A percentile compares a stretch with the other conserved stretches of the same genome.
phyloP scores from a whole-genome alignment of 345 rosid species.

The Xanthoceras sorbifolium region DNA sequence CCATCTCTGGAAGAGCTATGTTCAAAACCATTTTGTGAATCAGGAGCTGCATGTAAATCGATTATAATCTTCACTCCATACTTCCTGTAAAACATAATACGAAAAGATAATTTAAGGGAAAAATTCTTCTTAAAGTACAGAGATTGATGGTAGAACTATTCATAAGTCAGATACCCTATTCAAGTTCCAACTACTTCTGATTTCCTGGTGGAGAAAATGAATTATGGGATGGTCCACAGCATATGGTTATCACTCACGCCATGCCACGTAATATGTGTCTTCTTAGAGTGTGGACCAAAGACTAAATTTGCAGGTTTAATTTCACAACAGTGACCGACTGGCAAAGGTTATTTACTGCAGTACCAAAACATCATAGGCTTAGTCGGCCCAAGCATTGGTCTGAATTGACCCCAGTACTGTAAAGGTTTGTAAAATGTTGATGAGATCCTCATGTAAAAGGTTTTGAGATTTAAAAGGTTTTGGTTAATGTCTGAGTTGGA shows the following conservation, averaged over 20 bases:
- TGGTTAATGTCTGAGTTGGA: not conserved
- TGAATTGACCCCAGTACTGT: no score
- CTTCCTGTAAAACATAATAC: conserved; percentile 34
- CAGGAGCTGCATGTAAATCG: conserved; percentile 70
- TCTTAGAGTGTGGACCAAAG: not conserved
- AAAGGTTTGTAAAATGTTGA: no score
- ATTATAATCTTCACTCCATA: conserved; percentile 46
- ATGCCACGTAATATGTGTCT: not conserved
- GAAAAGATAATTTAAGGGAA: not conserved
- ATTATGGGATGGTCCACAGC: no score
- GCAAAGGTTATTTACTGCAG: not conserved
- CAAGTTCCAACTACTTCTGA: not conserved
- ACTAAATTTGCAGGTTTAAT: not conserved
- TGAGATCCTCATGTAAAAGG: no score
- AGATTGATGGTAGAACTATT: conserved; percentile 5
- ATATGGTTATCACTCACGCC: no score
- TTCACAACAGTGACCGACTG: not conserved
- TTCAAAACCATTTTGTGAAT: conserved; percentile 59
- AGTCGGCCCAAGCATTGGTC: no score
- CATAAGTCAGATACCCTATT: not conserved
- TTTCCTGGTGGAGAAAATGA: not conserved
- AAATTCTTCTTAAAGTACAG: not conserved
- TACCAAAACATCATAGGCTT: not conserved
- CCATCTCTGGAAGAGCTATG: conserved; percentile 62
- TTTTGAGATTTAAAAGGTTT: no score